Percentiles rank a stretch among this genome's conserved stretches.
Conservation (phyloP, 331 rosid genomes). For the Ulmus americana region DNA sequence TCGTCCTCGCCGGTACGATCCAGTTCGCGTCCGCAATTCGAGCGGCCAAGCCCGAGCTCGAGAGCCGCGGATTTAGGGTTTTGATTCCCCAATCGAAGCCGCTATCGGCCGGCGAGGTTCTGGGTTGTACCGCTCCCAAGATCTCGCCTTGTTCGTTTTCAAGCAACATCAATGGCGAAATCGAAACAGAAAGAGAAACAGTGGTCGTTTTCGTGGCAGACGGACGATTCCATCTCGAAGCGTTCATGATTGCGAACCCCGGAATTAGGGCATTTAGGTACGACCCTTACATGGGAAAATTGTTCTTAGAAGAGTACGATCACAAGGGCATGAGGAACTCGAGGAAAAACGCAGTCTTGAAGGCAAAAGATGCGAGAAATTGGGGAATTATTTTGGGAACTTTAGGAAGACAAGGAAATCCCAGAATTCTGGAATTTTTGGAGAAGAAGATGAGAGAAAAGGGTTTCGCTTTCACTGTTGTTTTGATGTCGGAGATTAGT, state of each 20-base stretch:
- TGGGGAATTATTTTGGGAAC: constrained; percentile 94
- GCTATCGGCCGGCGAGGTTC: constrained; percentile 78
- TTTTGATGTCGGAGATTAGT: constrained; percentile 85
- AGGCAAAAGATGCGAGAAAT: constrained; percentile 46
- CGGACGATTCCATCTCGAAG: constrained; percentile 91
- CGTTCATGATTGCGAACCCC: constrained; percentile 90
- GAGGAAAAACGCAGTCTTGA: constrained; percentile 54
- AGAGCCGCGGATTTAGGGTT: constrained; percentile 60
- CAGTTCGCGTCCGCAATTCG: constrained; percentile 78
- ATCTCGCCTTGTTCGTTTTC: constrained; percentile 22
- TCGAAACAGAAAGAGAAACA: constrained; percentile 26
- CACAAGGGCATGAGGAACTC: constrained; percentile 77
- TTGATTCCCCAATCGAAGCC: constrained; percentile 83
- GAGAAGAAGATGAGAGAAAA: constrained; percentile 62
- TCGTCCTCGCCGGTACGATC: constrained; percentile 75
- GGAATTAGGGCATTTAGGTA: constrained; percentile 65
- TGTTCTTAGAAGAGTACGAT: constrained; percentile 80
- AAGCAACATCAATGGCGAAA: neutral
- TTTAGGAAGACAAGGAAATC: constrained; percentile 93
- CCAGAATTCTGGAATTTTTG: constrained; percentile 68
- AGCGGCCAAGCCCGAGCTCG: constrained; percentile 60
- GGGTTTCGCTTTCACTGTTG: constrained; percentile 52
- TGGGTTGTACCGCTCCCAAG: constrained; percentile 88
- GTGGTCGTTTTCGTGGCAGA: constrained; percentile 74
- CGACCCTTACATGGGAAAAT: constrained; percentile 75